These are phyloP conservation scores for Lycium ferocissimum DNA, from an alignment of 257 asterid genomes.

Conservation along the genomic window DNA sequence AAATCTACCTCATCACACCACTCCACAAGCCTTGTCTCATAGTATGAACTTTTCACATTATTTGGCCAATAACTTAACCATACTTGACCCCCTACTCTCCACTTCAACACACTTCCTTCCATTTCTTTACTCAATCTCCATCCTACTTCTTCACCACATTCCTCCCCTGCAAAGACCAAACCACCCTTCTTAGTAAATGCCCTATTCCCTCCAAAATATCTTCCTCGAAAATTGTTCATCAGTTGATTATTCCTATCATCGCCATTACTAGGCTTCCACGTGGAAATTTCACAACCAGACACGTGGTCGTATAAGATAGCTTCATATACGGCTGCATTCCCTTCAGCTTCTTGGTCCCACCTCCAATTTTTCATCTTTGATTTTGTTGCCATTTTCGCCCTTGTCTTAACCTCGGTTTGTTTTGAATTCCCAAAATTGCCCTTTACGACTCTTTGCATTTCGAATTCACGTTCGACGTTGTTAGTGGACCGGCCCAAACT, in stretches of 20 bases:
- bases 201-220: slow-evolving; percentile 62
- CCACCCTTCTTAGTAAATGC: slow-evolving; percentile 76
- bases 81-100: slow-evolving; percentile 84
- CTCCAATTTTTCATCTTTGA: slow-evolving; percentile 79
- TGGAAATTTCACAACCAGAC: slow-evolving; percentile 66
- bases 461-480: slow-evolving; percentile 65
- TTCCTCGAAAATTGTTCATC: slow-evolving; percentile 42
- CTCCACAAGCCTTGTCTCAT: slow-evolving; percentile 73
- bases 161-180: slow-evolving; percentile 69
- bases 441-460: slow-evolving; percentile 63
- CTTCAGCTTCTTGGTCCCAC: slow-evolving; percentile 91
- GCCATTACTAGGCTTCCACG: slow-evolving; percentile 59
- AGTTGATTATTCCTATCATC: slow-evolving; percentile 31
- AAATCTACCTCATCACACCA: slow-evolving; percentile 95
- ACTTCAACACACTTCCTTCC: slow-evolving; percentile 91
- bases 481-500: slow-evolving; percentile 80
- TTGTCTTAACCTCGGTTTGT: slow-evolving; percentile 57
- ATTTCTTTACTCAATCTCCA: slow-evolving; percentile 83
- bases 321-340: slow-evolving; percentile 71
- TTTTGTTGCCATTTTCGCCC: slow-evolving; percentile 59
- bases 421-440: slow-evolving; percentile 59
- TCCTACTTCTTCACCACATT: slow-evolving; percentile 57
- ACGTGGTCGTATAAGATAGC: slow-evolving; percentile 65
- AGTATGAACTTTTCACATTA: slow-evolving; percentile 47
- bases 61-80: slow-evolving; percentile 86